A percentile compares a stretch with the other conserved stretches of the same genome.
Evolutionary conservation across 768 basidiomycete genomes (phyloP).

Genomic region (Tricholoma matsutake): DNA sequence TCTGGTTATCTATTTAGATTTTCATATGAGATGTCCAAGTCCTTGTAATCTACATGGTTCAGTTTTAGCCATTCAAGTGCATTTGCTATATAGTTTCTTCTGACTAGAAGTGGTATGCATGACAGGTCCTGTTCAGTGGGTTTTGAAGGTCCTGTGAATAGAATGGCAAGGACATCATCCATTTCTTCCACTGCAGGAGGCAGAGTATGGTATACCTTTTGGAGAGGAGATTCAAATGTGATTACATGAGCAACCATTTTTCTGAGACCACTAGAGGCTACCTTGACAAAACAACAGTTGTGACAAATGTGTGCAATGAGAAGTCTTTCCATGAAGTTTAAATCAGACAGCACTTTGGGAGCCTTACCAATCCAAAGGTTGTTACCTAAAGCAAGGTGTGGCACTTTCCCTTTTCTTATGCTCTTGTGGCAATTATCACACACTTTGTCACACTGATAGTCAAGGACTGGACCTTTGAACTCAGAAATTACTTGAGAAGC

Average conservation of each 20-base stretch:
- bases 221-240: too few relatives aligned
- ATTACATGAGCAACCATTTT: conserved; percentile 32
- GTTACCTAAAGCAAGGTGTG: background rate
- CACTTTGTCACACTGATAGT: background rate
- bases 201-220: conserved; percentile 9
- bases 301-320: too few relatives aligned
- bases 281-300: too few relatives aligned
- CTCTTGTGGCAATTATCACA: background rate
- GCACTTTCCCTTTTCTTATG: background rate
- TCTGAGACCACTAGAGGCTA: too few relatives aligned
- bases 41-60: conserved; percentile 32
- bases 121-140: conserved; percentile 24
- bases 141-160: conserved; percentile 27
- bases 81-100: background rate
- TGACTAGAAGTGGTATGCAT: background rate
- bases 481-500: background rate
- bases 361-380: too few relatives aligned
- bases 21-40: conserved; percentile 26
- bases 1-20: conserved; percentile 23
- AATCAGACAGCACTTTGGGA: too few relatives aligned
- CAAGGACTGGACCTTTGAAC: conserved; percentile 1
- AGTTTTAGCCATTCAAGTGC: conserved; percentile 35
- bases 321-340: too few relatives aligned
- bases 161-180: conserved; percentile 29
- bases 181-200: conserved; percentile 24